Conservation (phyloP, 345 rosid species). For the Hypericum androsaemum region DNA sequence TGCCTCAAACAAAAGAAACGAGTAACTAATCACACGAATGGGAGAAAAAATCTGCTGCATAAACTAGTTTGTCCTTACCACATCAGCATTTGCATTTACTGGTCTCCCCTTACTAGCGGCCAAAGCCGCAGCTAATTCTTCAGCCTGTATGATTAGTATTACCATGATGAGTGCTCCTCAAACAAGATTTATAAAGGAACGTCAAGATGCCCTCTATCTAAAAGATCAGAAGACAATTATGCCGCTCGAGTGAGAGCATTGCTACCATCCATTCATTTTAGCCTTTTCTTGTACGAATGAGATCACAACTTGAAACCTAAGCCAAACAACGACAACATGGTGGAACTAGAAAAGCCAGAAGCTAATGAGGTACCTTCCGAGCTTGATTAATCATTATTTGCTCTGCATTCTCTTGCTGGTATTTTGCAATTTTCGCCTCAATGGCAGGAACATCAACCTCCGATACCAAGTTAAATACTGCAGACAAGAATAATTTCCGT, state of each 20-base stretch:
- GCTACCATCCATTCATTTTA: no score
- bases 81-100: conserved; percentile 40
- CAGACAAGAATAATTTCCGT: background rate
- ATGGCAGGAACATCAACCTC: conserved; percentile 63
- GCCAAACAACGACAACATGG: no score
- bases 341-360: background rate
- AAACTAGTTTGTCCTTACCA: conserved; percentile 32
- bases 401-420: conserved; percentile 80
- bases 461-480: conserved; percentile 68
- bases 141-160: conserved; percentile 53
- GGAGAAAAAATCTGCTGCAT: background rate
- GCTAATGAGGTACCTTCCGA: conserved; percentile 41
- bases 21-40: background rate
- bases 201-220: background rate
- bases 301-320: no score
- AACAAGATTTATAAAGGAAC: background rate
- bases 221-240: background rate
- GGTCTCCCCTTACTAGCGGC: conserved; percentile 69
- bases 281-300: no score
- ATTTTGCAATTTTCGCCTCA: conserved; percentile 60
- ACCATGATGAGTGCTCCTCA: conserved; percentile 8
- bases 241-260: no score
- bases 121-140: conserved; percentile 72
- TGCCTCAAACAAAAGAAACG: background rate
- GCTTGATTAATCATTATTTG: conserved; percentile 81